Conservation (phyloP, 2,329 filamentous ascomycete species). For the Ambrosiella beaveri region DNA sequence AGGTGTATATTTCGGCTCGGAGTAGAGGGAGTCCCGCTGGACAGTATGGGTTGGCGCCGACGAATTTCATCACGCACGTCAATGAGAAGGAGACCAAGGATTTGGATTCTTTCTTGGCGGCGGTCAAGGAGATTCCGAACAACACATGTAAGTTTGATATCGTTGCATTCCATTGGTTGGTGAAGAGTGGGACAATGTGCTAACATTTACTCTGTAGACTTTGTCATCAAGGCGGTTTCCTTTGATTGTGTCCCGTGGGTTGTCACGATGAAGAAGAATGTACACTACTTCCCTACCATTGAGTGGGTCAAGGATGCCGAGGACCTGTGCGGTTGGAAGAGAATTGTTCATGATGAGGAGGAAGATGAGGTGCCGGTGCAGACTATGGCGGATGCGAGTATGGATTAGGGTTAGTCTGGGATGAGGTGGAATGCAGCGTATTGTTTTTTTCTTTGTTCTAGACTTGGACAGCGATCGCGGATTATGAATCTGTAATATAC, state of each 20-base stretch:
- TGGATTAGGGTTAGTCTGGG: not conserved
- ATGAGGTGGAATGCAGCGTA: not conserved
- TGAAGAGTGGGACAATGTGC: constrained; percentile 1
- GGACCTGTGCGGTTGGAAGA: constrained; percentile 43
- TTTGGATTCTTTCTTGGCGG: constrained; percentile 60
- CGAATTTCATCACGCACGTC: constrained; percentile 93
- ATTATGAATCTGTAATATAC: no score
- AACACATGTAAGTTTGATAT: constrained; percentile 54
- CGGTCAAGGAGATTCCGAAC: constrained; percentile 76
- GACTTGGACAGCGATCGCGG: not conserved
- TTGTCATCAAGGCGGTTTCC: constrained; percentile 90
- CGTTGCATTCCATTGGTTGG: not conserved
- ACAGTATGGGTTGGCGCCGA: constrained; percentile 82
- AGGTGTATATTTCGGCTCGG: constrained; percentile 85
- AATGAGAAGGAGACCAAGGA: constrained; percentile 77
- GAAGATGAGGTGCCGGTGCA: constrained; percentile 1
- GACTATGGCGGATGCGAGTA: not conserved
- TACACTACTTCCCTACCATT: constrained; percentile 73
- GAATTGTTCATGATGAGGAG: constrained; percentile 27
- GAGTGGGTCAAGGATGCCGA: constrained; percentile 49
- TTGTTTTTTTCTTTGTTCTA: not conserved
- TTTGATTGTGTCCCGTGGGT: constrained; percentile 99
- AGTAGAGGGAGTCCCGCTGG: constrained; percentile 70
- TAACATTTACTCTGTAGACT: constrained; percentile 34
- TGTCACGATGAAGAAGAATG: constrained; percentile 99